Base-by-base conservation (phyloP, 1,284 basidiomycete species). In the Tylopilus sp. region DNA sequence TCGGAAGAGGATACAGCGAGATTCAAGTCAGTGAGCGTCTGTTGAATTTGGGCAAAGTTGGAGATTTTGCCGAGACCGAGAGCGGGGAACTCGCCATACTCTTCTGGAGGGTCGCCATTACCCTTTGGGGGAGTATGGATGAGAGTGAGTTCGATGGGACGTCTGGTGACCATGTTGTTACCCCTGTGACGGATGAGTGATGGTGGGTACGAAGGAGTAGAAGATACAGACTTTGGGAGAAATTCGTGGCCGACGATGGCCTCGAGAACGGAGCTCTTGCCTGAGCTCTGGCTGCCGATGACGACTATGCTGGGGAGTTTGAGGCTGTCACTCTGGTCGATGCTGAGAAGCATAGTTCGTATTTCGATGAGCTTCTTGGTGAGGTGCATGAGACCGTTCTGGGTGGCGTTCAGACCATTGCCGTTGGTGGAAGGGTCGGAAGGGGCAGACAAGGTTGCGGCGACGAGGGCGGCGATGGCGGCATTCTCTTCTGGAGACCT, bases 201-300 rank as follows among this genome's bases (percentile, higher is more conserved):
- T 3, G 65, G 6, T 10, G 33, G 29, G 26, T 6, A 18, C 26
- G n/a, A n/a, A n/a, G n/a, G 41, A 58, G 38, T 58, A 47, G 36
- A 7, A 70, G 69, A 32, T 41, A 81, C 90, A 70, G 70, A 97
- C 96, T 99, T 99, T 49, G 97, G 98, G 52, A 99, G 83, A 80
- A 99, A 99, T 79, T 99, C 96, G 70, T 98, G 96, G 0, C 97
- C 98, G 32, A 99, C 98, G 70, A 99, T 95, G 3, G 98, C 94
- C 80, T 99, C 97, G 61, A 99, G 83, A 0, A 99, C 98, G 33
- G 95, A 97, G 74, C 95, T 97, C 86, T 99, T 99, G 7, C 97
- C 97, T 6, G 95, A 97, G 79, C 96, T 98, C 82, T 99, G 97
- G 75, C 95, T 97, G 18, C 97, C 97, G 69, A 99, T 95, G 58